phyloP scores from a whole-genome alignment of 192 early-diverging fungal genomes.

The Radiomyces spectabilis region DNA sequence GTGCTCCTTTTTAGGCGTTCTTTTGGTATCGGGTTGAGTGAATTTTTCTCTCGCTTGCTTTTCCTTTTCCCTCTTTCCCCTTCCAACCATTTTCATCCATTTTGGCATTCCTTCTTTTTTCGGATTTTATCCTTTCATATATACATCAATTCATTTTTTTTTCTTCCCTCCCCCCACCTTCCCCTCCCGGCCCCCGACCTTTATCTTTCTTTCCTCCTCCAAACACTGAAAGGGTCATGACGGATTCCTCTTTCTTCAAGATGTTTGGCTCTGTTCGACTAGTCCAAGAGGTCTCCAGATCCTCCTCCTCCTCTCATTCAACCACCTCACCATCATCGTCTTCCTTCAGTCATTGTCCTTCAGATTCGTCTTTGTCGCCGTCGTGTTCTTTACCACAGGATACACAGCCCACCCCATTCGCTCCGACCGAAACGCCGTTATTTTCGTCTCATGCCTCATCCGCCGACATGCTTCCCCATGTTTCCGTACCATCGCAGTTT shows the following conservation, averaged over 20 bases:
- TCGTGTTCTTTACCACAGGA: no score
- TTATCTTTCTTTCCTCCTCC: background rate
- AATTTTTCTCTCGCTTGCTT: background rate
- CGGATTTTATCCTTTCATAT: background rate
- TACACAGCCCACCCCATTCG: no score
- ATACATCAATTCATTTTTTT: background rate
- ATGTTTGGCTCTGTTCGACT: constrained; percentile 27
- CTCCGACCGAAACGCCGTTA: no score
- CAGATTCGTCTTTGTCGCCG: no score
- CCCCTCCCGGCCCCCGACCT: background rate
- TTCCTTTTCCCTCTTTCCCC: background rate
- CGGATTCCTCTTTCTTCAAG: constrained; percentile 14
- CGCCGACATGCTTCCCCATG: no score
- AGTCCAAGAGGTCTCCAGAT: constrained; percentile 29
- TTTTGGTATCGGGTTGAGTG: background rate
- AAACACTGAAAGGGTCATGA: constrained; percentile 2
- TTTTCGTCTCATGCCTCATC: no score
- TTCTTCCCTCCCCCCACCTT: background rate
- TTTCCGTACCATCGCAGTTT: no score
- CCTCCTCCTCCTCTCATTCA: background rate
- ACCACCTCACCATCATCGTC: background rate
- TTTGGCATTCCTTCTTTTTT: background rate
- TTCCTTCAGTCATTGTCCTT: no score
- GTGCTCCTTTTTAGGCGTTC: background rate
- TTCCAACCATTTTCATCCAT: background rate